These are phyloP conservation scores for Rhizophagus sp. DNA, from an alignment of 192 early-diverging fungal species.

Conservation along the genomic window DNA sequence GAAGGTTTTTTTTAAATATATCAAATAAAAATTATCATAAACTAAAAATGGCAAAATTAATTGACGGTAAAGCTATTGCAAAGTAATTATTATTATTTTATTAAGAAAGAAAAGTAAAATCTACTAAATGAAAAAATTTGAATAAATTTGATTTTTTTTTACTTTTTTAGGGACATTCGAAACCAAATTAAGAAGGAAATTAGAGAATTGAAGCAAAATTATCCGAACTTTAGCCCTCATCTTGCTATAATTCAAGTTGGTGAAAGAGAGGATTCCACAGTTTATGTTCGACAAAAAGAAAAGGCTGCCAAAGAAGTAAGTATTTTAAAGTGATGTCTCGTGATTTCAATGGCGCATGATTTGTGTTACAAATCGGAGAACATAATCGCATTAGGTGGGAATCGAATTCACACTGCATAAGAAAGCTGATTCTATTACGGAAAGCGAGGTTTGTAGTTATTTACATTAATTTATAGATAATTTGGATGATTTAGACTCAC, in stretches of 20 bases:
- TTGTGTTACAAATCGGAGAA: not conserved
- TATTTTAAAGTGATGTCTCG: slow-evolving; percentile 30
- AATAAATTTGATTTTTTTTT: not conserved
- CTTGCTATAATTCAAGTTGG: slow-evolving; percentile 94
- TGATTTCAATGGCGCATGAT: slow-evolving; percentile 20
- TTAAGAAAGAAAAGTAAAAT: not conserved
- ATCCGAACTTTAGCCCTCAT: slow-evolving; percentile 78
- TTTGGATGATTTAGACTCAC: not conserved
- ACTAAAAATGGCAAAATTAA: slow-evolving; percentile 48
- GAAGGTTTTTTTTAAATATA: not conserved
- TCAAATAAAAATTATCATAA: not conserved
- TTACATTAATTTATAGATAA: not conserved
- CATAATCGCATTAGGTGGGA: slow-evolving; percentile 55
- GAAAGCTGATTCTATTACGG: slow-evolving; percentile 64
- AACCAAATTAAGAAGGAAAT: slow-evolving; percentile 70
- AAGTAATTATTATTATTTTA: slow-evolving; percentile 49
- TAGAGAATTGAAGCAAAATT: slow-evolving; percentile 53
- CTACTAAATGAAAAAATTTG: not conserved
- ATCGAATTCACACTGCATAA: slow-evolving; percentile 75
- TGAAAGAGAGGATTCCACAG: slow-evolving; percentile 86
- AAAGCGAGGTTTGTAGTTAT: slow-evolving; percentile 53
- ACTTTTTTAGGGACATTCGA: slow-evolving; percentile 61
- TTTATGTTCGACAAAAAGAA: slow-evolving; percentile 93
- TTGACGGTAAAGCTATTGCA: slow-evolving; percentile 82
- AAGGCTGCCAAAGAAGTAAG: slow-evolving; percentile 82